Evolutionary conservation across 106 monocot species (phyloP), one percentile per base, ranked within the genome.

Genomic region (Vanilla planifolia): DNA sequence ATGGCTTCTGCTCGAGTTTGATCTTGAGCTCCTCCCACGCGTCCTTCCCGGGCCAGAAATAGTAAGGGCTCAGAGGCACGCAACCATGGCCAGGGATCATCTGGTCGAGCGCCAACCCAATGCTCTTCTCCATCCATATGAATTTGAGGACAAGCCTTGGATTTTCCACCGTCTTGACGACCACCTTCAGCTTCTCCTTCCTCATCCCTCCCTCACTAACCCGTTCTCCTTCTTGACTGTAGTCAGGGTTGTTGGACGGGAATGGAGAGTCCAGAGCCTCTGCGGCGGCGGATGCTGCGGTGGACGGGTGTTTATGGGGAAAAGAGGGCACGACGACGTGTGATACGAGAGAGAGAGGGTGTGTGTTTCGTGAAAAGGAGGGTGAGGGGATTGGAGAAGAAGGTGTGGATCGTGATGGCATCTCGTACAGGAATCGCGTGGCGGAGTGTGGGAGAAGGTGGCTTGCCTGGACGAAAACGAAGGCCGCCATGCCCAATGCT

Each of bases 11-110:
- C 62, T 83, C 83, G 3, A 83, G 62, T 66, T 74, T 78, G 16
- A 71, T 48, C 55, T 79, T 83, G 32, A 83, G 78, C 74, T 83
- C 83, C 59, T 83, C 83, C 83, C 83, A 83, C n/a, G 83, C 83
- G 33, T 83, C 83, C 61, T 83, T 83, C 61, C 83, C 51, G 0
- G 83, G 83, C 83, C 83, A 83, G 53, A 83, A 83, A 53, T 78
- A 83, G 51, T 83, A 83, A 0, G 83, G 83, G 56, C 78, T 83
- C 48, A 83, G 48, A 39, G 74, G 71, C 23, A 82, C 59, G 25
- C 59, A 32, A 9, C 82, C 82, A 32, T 73, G 53, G 20, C 83
- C 83, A 1, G 74, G 77, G 25, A 83, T 70, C 51, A 78, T 65
- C 57, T 71, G 77, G 60, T 83, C 83, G 34, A 83, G 61, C 22